Conservation (phyloP, 2,329 filamentous ascomycete genomes). For the Neofusicoccum sp. region DNA sequence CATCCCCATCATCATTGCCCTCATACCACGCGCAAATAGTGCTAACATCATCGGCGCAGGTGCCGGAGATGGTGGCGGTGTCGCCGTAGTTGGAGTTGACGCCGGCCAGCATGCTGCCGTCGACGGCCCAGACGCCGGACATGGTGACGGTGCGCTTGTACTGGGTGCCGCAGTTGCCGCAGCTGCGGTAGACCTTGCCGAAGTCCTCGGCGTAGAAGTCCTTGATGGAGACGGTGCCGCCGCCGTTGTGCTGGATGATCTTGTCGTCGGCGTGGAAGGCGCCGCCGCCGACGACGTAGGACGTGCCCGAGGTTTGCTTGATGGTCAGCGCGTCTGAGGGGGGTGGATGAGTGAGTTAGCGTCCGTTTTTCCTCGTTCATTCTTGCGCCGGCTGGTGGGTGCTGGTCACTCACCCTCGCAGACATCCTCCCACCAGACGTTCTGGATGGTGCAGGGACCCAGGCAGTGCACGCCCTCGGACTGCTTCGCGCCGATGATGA, state of each 20-base stretch:
- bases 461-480: slow-evolving; percentile 53
- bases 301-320: slow-evolving; percentile 25
- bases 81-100: slow-evolving; percentile 44
- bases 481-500: slow-evolving; percentile 49
- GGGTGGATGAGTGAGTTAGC: slow-evolving; percentile 50
- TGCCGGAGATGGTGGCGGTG: slow-evolving; percentile 17
- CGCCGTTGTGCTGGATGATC: slow-evolving; percentile 37
- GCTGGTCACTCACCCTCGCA: slow-evolving; percentile 34
- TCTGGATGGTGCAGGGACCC: slow-evolving; percentile 47
- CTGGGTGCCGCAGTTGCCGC: slow-evolving; percentile 39
- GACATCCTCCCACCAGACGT: slow-evolving; percentile 31
- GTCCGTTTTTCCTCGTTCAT: slow-evolving; percentile 45
- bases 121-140: not conserved
- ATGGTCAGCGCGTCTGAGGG: slow-evolving; percentile 34
- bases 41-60: slow-evolving; percentile 29
- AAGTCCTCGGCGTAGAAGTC: slow-evolving; percentile 30
- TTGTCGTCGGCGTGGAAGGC: slow-evolving; percentile 29
- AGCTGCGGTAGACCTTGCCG: slow-evolving; percentile 29
- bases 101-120: slow-evolving; percentile 19
- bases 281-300: slow-evolving; percentile 31
- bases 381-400: slow-evolving; percentile 39
- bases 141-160: slow-evolving; percentile 39
- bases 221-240: slow-evolving; percentile 30
- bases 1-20: slow-evolving; percentile 24
- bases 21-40: slow-evolving; percentile 36